Conservation (phyloP, 2,329 filamentous ascomycete genomes). For the Botrytis fragariae region DNA sequence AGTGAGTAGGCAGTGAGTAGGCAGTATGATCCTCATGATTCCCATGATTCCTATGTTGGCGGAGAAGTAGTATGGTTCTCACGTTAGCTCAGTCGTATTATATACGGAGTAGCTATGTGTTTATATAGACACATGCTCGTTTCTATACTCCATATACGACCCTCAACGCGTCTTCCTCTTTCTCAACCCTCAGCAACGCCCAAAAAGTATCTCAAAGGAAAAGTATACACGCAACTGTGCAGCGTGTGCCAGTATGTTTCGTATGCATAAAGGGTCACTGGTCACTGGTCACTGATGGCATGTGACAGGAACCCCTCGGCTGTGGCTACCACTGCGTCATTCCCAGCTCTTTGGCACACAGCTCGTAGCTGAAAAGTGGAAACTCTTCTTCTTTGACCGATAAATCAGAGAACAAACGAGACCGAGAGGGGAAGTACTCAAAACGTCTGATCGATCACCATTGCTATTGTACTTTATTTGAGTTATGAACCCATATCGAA, state of each 20-base stretch:
- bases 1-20: background rate
- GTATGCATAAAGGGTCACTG: slow-evolving; percentile 1
- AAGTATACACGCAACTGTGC: background rate
- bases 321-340: slow-evolving; percentile 14
- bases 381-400: background rate
- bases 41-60: too few relatives aligned
- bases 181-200: background rate
- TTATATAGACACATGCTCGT: background rate
- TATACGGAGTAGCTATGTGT: background rate
- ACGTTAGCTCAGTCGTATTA: background rate
- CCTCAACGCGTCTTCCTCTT: background rate
- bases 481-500: background rate
- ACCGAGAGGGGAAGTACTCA: background rate
- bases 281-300: background rate
- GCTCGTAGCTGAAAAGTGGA: background rate
- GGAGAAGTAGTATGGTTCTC: background rate
- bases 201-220: background rate
- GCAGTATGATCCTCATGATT: background rate
- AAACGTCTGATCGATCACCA: background rate
- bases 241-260: background rate
- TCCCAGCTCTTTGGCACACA: background rate
- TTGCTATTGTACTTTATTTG: background rate
- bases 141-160: background rate
- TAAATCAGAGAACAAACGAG: background rate
- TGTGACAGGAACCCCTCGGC: background rate